A percentile compares a stretch with the other conserved stretches of the same genome.
Conservation (phyloP, 495 filamentous ascomycete genomes). For the Penicillium arizonense region DNA sequence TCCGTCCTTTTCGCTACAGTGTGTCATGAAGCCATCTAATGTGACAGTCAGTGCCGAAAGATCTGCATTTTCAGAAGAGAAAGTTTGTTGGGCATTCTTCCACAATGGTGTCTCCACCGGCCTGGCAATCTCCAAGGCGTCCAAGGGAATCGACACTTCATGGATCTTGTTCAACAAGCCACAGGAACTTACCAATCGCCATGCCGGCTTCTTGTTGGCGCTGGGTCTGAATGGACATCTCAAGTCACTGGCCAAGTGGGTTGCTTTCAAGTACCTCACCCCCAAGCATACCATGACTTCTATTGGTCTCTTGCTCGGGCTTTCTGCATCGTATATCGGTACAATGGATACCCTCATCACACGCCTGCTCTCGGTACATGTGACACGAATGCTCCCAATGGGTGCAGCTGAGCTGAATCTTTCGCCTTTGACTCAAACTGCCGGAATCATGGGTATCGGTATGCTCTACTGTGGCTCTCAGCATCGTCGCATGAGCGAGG, state of each 20-base stretch:
- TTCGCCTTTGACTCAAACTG: slow-evolving; percentile 90
- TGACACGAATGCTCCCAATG: slow-evolving; percentile 86
- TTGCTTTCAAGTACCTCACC: slow-evolving; percentile 96
- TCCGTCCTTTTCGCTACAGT: slow-evolving; percentile 81
- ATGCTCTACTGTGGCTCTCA: slow-evolving; percentile 93
- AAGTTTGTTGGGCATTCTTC: slow-evolving; percentile 97
- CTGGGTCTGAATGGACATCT: slow-evolving; percentile 95
- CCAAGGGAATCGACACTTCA: slow-evolving; percentile 92
- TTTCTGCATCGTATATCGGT: slow-evolving; percentile 90
- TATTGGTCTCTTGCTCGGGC: slow-evolving; percentile 86
- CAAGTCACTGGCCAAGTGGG: slow-evolving; percentile 91
- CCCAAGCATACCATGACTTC: slow-evolving; percentile 99
- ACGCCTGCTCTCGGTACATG: slow-evolving; percentile 93
- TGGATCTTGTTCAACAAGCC: slow-evolving; percentile 99
- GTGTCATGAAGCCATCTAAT: slow-evolving; percentile 85
- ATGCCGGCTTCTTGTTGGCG: slow-evolving; percentile 89
- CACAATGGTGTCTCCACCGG: slow-evolving; percentile 91
- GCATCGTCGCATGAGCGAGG: slow-evolving; percentile 96
- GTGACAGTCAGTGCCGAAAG: slow-evolving; percentile 87
- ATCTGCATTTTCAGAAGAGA: slow-evolving; percentile 82
- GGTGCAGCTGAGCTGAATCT: slow-evolving; percentile 93
- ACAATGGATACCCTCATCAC: slow-evolving; percentile 97
- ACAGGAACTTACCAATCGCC: slow-evolving; percentile 83
- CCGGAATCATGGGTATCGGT: slow-evolving; percentile 96
- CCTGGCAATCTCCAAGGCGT: slow-evolving; percentile 82